A percentile compares a stretch with the other conserved stretches of the same genome.
Conservation (phyloP, 768 basidiomycete genomes). For the Daedalea quercina region DNA sequence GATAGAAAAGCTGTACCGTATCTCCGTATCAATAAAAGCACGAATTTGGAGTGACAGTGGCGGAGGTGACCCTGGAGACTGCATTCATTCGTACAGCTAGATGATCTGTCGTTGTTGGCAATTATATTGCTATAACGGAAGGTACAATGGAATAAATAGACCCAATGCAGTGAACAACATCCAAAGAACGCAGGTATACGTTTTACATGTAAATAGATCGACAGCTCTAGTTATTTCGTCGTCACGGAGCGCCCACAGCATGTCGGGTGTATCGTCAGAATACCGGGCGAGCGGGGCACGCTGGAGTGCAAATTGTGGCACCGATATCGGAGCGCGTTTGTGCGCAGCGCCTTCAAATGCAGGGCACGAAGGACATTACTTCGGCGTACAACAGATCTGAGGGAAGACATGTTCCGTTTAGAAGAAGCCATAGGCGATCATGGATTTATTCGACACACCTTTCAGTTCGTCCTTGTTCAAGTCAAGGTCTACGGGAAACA, state of each 20-base stretch:
- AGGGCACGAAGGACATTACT: constrained; percentile 67
- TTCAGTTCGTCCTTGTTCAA: constrained; percentile 78
- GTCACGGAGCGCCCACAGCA: background rate
- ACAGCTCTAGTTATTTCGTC: background rate
- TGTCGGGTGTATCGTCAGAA: too few relatives aligned
- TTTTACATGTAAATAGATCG: background rate
- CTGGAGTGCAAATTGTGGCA: too few relatives aligned
- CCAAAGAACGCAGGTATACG: background rate
- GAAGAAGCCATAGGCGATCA: background rate
- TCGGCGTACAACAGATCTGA: constrained; percentile 74
- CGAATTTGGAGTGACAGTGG: too few relatives aligned
- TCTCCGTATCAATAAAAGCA: too few relatives aligned
- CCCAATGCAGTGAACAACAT: background rate
- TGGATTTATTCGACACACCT: constrained; percentile 9
- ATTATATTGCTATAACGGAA: background rate
- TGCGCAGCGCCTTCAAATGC: constrained; percentile 35
- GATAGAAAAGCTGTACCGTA: too few relatives aligned
- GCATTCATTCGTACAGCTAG: background rate
- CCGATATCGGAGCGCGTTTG: too few relatives aligned
- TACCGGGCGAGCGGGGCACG: too few relatives aligned
- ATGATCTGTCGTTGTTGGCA: background rate
- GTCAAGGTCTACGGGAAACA: constrained; percentile 29
- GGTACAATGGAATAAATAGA: background rate
- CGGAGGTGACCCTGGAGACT: too few relatives aligned
- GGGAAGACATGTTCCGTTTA: constrained; percentile 1